Evolutionary conservation across 495 filamentous ascomycete genomes (phyloP).

Genomic region (Aspergillus bertholletiae): DNA sequence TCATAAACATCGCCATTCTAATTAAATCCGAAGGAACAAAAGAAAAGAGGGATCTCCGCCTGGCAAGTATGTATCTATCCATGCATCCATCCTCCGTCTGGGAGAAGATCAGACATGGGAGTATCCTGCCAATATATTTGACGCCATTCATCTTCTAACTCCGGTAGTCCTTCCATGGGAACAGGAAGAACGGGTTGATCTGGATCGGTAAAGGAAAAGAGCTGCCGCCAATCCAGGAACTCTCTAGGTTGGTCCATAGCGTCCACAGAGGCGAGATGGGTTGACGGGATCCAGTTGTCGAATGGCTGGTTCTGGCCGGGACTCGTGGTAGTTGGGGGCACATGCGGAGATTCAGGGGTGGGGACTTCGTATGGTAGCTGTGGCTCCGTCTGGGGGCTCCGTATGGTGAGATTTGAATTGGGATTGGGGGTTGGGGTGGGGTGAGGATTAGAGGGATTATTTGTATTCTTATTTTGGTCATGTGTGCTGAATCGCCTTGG

Average conservation of each 20-base stretch:
- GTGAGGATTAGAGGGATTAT: background rate
- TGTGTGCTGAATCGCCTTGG: conserved; percentile 30
- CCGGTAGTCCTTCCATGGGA: conserved; percentile 36
- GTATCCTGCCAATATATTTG: conserved; percentile 48
- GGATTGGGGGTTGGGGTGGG: background rate
- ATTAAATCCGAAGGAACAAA: background rate
- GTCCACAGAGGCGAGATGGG: conserved; percentile 22
- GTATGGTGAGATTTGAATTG: conserved; percentile 8
- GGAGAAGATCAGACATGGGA: conserved; percentile 42
- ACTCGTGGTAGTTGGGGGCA: conserved; percentile 19
- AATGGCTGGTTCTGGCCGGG: conserved; percentile 31
- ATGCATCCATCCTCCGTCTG: conserved; percentile 41
- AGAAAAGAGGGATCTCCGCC: background rate
- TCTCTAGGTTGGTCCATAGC: conserved; percentile 35
- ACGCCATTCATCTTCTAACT: conserved; percentile 47
- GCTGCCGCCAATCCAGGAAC: conserved; percentile 43
- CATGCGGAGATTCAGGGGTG: conserved; percentile 30
- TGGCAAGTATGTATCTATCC: conserved; percentile 4
- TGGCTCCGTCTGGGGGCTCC: conserved; percentile 18
- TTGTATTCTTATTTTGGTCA: conserved; percentile 4
- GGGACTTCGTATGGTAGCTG: conserved; percentile 34
- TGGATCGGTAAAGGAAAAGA: conserved; percentile 42
- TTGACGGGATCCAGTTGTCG: conserved; percentile 36
- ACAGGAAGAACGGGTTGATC: conserved; percentile 39
- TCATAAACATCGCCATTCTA: background rate